Evolutionary conservation across 31 red algal genomes (phyloP).

Genomic region (Pterothamnion heteromorphum): DNA sequence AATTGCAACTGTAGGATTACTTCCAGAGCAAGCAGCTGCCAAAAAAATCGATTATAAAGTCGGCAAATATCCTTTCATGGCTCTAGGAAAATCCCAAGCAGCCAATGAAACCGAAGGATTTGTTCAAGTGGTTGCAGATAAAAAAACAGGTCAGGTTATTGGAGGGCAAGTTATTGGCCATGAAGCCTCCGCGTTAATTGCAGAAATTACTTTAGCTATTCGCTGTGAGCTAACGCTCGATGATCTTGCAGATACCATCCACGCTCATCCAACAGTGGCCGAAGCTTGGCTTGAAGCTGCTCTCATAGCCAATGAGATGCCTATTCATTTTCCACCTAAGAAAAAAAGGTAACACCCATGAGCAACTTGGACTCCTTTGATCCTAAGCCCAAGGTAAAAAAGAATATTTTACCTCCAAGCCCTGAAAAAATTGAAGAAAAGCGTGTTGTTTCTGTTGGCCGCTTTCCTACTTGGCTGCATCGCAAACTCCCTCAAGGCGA

Average conservation of each 20-base stretch:
- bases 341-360: too few relatives aligned
- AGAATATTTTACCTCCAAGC: too few relatives aligned
- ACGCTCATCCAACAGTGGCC: slow-evolving; percentile 95
- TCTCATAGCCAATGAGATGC: slow-evolving; percentile 87
- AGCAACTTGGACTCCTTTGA: too few relatives aligned
- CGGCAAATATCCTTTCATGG: slow-evolving; percentile 95
- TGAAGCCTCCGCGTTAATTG: slow-evolving; percentile 92
- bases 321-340: slow-evolving; percentile 76
- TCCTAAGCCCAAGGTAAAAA: too few relatives aligned
- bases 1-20: slow-evolving; percentile 94
- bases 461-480: too few relatives aligned
- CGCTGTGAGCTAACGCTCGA: slow-evolving; percentile 91
- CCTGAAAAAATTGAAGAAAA: too few relatives aligned
- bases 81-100: slow-evolving; percentile 74
- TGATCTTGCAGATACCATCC: slow-evolving; percentile 92
- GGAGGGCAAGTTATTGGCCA: slow-evolving; percentile 96
- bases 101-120: slow-evolving; percentile 89
- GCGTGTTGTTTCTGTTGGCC: too few relatives aligned
- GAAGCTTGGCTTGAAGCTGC: slow-evolving; percentile 91
- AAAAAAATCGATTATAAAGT: slow-evolving; percentile 75
- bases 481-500: too few relatives aligned
- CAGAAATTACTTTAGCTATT: slow-evolving; percentile 88
- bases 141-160: slow-evolving; percentile 84
- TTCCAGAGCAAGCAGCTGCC: slow-evolving; percentile 84
- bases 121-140: slow-evolving; percentile 94